phyloP scores from a whole-genome alignment of 169 alveolate species.

The Plasmodium inui region DNA sequence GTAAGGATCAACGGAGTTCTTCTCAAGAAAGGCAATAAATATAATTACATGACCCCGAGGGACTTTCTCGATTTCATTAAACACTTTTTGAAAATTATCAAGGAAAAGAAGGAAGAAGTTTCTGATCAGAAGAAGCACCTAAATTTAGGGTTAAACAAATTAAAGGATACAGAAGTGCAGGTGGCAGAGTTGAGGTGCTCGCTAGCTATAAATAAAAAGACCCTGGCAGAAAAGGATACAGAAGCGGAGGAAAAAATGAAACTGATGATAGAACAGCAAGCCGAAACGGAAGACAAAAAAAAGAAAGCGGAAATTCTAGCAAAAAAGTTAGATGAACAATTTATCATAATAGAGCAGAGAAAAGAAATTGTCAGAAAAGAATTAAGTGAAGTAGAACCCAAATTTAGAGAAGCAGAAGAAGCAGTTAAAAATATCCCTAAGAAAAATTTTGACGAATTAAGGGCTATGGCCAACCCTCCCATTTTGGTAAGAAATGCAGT shows the following conservation, averaged over 20 bases:
- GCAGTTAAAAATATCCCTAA: slow-evolving; percentile 94
- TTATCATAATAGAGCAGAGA: slow-evolving; percentile 90
- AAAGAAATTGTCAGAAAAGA: slow-evolving; percentile 91
- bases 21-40: slow-evolving; percentile 66
- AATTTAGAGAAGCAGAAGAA: slow-evolving; percentile 94
- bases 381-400: slow-evolving; percentile 96
- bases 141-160: slow-evolving; percentile 95
- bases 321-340: slow-evolving; percentile 92
- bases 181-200: slow-evolving; percentile 92
- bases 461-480: slow-evolving; percentile 96
- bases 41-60: slow-evolving; percentile 89
- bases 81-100: slow-evolving; percentile 93
- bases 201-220: slow-evolving; percentile 91
- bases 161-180: slow-evolving; percentile 93
- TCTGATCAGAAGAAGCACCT: slow-evolving; percentile 94
- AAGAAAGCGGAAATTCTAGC: slow-evolving; percentile 91
- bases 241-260: slow-evolving; percentile 96
- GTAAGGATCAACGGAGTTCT: slow-evolving; percentile 38
- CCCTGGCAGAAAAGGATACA: slow-evolving; percentile 93
- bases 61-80: slow-evolving; percentile 97
- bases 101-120: slow-evolving; percentile 93
- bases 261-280: slow-evolving; percentile 94
- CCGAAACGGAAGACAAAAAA: slow-evolving; percentile 95
- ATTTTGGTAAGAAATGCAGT: slow-evolving; percentile 94
- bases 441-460: slow-evolving; percentile 90